Evolutionary conservation across 2,329 filamentous ascomycete genomes (phyloP), one percentile per base, ranked within the genome.

Genomic region (Grosmannia clavigera): DNA sequence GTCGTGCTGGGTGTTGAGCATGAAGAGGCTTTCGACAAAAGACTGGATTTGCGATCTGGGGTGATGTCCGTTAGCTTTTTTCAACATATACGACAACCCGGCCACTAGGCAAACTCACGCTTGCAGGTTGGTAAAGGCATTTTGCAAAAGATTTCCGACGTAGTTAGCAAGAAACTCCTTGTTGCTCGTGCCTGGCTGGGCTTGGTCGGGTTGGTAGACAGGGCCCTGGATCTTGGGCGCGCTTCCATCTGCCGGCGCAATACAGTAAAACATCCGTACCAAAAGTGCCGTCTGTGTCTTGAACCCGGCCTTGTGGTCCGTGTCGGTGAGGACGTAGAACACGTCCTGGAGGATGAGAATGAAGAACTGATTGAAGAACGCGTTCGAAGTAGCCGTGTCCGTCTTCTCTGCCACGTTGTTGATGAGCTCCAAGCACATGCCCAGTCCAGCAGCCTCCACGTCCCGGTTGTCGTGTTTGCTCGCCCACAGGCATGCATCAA

Each of bases 401-500:
- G 91, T 87, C 70, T 92, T 88, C 68, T 96, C 92, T 10, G 92
- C 90, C 78, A 99, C 96, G 75, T 99, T 99, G 74, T 88, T 92
- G 71, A 99, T 92, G 65, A 99, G 80, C 75, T 99, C 94, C 66
- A 96, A 84, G 73, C 92, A 97, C 94, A 99, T 99, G 74, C 92
- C 94, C 63, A 99, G 83, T 62, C 94, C 94, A 48, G 94, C 95
- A 66, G 89, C 90, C 74, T 99, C 94, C 35, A 99, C 94, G 70
- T 96, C 91, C 62, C 94, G 88, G 75, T 99, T 99, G 76, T 99
- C 94, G 74, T 99, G 94, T 79, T 99, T 99, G 78, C 92, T 96
- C n/a, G 95, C 94, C 95, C 94, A 99, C 81, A 97, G 91, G 79
- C 95, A 99, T 43, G 92, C 95, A 73, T 99, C 94, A 66, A 99